phyloP scores from a whole-genome alignment of 257 asterid species.

The Solanum lignicaule region DNA sequence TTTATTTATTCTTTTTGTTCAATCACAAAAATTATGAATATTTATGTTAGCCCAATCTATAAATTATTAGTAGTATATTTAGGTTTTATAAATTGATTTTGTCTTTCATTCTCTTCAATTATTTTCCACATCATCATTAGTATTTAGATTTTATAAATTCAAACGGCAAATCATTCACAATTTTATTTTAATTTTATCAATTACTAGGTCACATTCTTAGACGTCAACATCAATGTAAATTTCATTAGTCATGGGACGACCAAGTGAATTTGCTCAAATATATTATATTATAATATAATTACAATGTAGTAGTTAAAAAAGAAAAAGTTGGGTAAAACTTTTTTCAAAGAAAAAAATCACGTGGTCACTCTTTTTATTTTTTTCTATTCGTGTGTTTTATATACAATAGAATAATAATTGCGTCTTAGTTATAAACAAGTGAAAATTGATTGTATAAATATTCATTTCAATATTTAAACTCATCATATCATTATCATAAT shows the following conservation, averaged over 20 bases:
- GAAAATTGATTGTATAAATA: neutral
- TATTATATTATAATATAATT: too few species aligned
- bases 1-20: neutral
- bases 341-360: neutral
- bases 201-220: neutral
- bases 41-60: neutral
- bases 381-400: neutral
- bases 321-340: neutral
- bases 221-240: neutral
- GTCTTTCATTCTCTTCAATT: neutral
- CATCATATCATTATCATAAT: neutral
- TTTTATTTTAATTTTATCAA: neutral
- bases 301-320: neutral
- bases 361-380: neutral
- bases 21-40: neutral
- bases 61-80: neutral
- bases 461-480: neutral
- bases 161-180: neutral
- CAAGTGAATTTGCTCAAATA: neutral
- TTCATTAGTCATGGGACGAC: neutral
- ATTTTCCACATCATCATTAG: neutral
- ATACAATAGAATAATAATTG: neutral
- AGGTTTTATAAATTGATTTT: neutral
- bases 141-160: neutral
- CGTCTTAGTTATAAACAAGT: neutral